A percentile compares a stretch with the other conserved stretches of the same genome.
Conservation (phyloP, 148 eudicot species). For the Pouteria glomerata region DNA sequence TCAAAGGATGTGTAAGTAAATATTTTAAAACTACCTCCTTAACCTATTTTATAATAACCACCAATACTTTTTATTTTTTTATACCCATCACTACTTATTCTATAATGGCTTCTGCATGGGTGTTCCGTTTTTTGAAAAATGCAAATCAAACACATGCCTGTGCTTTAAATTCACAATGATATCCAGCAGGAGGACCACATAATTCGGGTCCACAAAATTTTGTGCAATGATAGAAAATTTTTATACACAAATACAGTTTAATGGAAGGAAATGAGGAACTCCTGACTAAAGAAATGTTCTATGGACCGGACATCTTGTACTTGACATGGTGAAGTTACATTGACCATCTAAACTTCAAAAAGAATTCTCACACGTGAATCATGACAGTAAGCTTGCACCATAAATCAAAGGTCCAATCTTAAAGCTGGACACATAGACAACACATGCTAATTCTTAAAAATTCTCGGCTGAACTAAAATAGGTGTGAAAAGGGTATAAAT, state of each 20-base stretch:
- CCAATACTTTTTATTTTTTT: too few species aligned
- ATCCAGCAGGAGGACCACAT: background rate
- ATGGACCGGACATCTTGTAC: constrained; percentile 3
- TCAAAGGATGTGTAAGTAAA: too few species aligned
- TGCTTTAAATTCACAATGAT: background rate
- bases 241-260: background rate
- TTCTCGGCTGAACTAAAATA: background rate
- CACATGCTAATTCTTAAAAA: background rate
- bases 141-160: too few species aligned
- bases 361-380: background rate
- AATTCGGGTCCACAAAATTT: background rate
- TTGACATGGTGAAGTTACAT: background rate
- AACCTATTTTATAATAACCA: too few species aligned
- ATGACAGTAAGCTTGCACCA: background rate
- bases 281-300: background rate
- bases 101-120: too few species aligned
- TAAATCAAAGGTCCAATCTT: background rate
- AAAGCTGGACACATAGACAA: background rate
- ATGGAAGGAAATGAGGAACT: background rate
- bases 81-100: too few species aligned
- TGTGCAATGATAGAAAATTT: background rate
- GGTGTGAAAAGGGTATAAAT: background rate
- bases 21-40: too few species aligned
- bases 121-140: too few species aligned
- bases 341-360: background rate